A percentile compares a stretch with the other conserved stretches of the same genome.
Evolutionary conservation across 2,329 filamentous ascomycete genomes (phyloP).

Genomic region (Colletotrichum chlorophyti): DNA sequence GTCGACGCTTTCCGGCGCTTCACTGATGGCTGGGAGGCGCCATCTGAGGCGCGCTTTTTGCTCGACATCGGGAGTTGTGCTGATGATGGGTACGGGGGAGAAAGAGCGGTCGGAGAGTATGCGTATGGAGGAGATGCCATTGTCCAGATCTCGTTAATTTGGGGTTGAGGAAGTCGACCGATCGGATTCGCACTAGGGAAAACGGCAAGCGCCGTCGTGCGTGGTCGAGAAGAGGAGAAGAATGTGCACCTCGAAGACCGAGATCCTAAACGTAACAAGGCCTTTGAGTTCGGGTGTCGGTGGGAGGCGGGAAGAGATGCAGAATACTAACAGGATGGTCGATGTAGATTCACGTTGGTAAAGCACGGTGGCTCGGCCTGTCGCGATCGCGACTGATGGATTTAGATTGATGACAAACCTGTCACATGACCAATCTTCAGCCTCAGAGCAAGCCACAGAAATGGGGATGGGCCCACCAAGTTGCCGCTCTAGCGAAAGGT

Average conservation of each 20-base stretch:
- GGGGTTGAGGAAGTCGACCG: neutral
- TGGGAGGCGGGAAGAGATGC: neutral
- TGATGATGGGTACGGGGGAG: conserved; percentile 60
- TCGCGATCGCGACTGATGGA: neutral
- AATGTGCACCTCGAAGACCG: neutral
- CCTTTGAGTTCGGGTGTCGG: too few species aligned
- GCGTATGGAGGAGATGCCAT: conserved; percentile 65
- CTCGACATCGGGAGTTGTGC: conserved; percentile 54
- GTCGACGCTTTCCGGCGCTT: conserved; percentile 78
- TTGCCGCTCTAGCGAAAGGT: too few species aligned
- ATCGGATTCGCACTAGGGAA: neutral
- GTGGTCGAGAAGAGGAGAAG: too few species aligned
- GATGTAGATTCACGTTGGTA: neutral
- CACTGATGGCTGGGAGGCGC: conserved; percentile 54
- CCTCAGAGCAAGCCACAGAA: neutral
- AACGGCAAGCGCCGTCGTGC: neutral
- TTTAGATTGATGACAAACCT: too few species aligned
- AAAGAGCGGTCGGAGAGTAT: conserved; percentile 59
- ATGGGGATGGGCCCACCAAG: too few species aligned
- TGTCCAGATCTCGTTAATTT: neutral
- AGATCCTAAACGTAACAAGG: too few species aligned
- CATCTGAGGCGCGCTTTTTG: conserved; percentile 69
- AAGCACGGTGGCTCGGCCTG: neutral
- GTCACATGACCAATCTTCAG: conserved; percentile 5
- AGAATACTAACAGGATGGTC: too few species aligned